Evolutionary conservation across 2,329 filamentous ascomycete genomes (phyloP).

Genomic region (Clarireedia paspali): DNA sequence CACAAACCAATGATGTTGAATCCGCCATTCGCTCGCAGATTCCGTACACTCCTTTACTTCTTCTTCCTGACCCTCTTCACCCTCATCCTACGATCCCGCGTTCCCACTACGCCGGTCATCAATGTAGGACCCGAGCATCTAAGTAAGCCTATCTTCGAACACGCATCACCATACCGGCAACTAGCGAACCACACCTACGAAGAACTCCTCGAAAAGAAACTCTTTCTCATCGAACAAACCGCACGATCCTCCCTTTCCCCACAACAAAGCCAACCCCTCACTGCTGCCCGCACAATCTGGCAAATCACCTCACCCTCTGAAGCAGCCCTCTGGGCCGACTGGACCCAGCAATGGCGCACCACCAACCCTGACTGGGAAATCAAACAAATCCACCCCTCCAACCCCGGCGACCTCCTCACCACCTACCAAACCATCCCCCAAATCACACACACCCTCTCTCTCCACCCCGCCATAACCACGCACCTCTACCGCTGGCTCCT

Average conservation of each 20-base stretch:
- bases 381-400: constrained; percentile 5
- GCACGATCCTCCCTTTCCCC: background rate
- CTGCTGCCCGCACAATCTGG: constrained; percentile 16
- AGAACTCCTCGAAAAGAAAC: constrained; percentile 11
- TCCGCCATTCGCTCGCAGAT: background rate
- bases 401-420: constrained; percentile 10
- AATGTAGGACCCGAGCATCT: background rate
- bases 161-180: constrained; percentile 14
- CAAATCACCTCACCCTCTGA: constrained; percentile 13
- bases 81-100: background rate
- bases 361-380: constrained; percentile 16
- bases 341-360: constrained; percentile 15
- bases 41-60: background rate
- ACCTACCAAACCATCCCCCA: constrained; percentile 12
- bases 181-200: constrained; percentile 14
- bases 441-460: constrained; percentile 8
- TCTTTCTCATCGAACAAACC: constrained; percentile 11
- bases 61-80: background rate
- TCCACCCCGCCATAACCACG: constrained; percentile 7
- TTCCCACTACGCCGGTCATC: background rate
- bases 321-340: constrained; percentile 6
- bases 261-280: background rate
- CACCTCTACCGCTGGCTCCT: constrained; percentile 17
- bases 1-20: constrained; percentile 6
- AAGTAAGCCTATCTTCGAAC: constrained; percentile 13